phyloP scores from a whole-genome alignment of 1,284 basidiomycete species.

The Rhodotorula sp. region DNA sequence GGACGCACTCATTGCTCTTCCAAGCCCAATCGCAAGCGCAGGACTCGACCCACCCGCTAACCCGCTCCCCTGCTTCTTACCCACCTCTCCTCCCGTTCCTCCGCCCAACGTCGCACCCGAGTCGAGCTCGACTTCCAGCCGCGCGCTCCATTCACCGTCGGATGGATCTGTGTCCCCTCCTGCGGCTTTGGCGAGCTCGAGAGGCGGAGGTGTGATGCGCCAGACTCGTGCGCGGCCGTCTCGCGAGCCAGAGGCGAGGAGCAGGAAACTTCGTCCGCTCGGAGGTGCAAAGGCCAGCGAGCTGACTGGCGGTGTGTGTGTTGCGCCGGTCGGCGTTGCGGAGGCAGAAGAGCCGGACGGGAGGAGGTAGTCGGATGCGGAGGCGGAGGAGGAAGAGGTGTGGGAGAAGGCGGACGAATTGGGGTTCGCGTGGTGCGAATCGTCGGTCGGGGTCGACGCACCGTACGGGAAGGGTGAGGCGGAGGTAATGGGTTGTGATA shows the following conservation, averaged over 20 bases:
- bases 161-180: conserved; percentile 52
- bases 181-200: not conserved
- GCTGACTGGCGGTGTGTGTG: conserved; percentile 61
- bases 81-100: not conserved
- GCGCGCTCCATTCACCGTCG: conserved; percentile 67
- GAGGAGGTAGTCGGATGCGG: conserved; percentile 68
- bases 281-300: conserved; percentile 86
- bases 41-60: not conserved
- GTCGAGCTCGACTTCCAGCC: conserved; percentile 77
- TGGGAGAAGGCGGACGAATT: not conserved
- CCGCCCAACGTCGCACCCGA: conserved; percentile 57
- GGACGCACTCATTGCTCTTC: conserved; percentile 59
- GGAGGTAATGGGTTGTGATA: conserved; percentile 23
- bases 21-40: not conserved
- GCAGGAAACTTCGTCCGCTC: conserved; percentile 85
- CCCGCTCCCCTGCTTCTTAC: not conserved
- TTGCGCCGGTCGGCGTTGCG: not conserved
- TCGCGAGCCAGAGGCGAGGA: conserved; percentile 79
- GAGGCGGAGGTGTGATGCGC: conserved; percentile 60
- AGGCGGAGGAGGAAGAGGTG: not conserved
- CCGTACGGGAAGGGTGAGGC: conserved; percentile 20
- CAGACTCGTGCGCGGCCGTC: conserved; percentile 86
- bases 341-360: conserved; percentile 54
- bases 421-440: not conserved
- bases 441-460: not conserved